Conservation (phyloP, 31 red algal species). For the Odonthalia washingtoniensis region DNA sequence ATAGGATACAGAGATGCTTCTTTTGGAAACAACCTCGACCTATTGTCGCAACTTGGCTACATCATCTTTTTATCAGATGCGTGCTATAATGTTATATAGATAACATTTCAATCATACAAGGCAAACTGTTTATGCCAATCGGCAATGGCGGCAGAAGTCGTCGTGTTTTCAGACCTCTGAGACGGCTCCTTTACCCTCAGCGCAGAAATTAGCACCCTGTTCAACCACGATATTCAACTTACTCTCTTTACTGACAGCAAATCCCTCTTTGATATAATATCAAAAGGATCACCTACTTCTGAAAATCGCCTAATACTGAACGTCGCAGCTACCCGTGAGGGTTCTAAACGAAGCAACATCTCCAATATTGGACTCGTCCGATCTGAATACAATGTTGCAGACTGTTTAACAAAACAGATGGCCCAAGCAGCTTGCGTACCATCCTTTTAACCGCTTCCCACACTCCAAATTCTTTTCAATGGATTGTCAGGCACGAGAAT, state of each 20-base stretch:
- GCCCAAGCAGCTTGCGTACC: neutral
- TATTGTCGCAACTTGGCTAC: conserved; percentile 35
- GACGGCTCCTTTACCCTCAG: neutral
- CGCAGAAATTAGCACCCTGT: neutral
- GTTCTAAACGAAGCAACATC: conserved; percentile 23
- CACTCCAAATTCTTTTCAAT: no score
- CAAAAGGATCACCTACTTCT: conserved; percentile 41
- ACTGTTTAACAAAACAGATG: conserved; percentile 35
- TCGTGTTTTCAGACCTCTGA: conserved; percentile 47
- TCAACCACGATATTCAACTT: neutral
- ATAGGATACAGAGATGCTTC: conserved; percentile 47
- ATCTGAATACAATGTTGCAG: conserved; percentile 41
- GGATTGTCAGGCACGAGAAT: no score
- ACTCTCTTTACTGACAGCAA: conserved; percentile 17
- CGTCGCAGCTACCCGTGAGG: conserved; percentile 33
- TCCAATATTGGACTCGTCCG: conserved; percentile 55
- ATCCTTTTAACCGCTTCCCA: no score
- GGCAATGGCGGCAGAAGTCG: conserved; percentile 44
- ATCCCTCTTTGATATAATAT: conserved; percentile 42
- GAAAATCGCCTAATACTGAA: conserved; percentile 40
- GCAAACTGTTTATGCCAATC: neutral
- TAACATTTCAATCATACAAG: conserved; percentile 46
- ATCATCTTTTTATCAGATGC: conserved; percentile 22
- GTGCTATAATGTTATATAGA: neutral
- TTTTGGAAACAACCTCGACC: conserved; percentile 46